Percentiles rank a stretch among this genome's conserved stretches.
Conservation (phyloP, 345 rosid genomes). For the Laguncularia racemosa region DNA sequence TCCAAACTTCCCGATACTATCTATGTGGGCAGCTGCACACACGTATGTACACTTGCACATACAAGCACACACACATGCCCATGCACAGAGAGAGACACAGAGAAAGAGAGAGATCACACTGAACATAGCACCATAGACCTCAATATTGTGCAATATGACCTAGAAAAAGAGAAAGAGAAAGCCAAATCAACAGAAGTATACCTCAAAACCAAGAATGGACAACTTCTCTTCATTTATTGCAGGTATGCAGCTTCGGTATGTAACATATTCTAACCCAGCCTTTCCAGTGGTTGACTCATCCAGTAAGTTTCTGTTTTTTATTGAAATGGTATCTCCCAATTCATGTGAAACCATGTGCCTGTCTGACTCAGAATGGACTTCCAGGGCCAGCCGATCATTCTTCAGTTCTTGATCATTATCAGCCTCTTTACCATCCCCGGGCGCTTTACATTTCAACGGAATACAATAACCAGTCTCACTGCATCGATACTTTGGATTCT, state of each 20-base stretch:
- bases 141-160: background rate
- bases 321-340: slow-evolving; percentile 10
- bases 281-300: slow-evolving; percentile 32
- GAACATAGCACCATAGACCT: background rate
- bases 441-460: slow-evolving; percentile 68
- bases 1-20: no score
- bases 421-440: slow-evolving; percentile 14
- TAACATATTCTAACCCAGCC: slow-evolving; percentile 43
- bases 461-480: slow-evolving; percentile 96
- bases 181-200: slow-evolving; percentile 13
- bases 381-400: slow-evolving; percentile 27
- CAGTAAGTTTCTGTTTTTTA: slow-evolving; percentile 33
- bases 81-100: background rate
- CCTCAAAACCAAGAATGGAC: slow-evolving; percentile 89
- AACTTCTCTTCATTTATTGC: slow-evolving; percentile 59
- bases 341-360: slow-evolving; percentile 15
- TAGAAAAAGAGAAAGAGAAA: slow-evolving; percentile 3
- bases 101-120: background rate
- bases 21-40: background rate
- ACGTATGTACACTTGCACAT: no score
- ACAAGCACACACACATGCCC: background rate
- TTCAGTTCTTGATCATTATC: slow-evolving; percentile 25
- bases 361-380: slow-evolving; percentile 12
- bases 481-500: slow-evolving; percentile 64
- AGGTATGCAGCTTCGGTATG: slow-evolving; percentile 84